Percentiles rank a stretch among this genome's conserved stretches.
Evolutionary conservation across 768 basidiomycete genomes (phyloP).

Genomic region (Hygrocybe punicea): DNA sequence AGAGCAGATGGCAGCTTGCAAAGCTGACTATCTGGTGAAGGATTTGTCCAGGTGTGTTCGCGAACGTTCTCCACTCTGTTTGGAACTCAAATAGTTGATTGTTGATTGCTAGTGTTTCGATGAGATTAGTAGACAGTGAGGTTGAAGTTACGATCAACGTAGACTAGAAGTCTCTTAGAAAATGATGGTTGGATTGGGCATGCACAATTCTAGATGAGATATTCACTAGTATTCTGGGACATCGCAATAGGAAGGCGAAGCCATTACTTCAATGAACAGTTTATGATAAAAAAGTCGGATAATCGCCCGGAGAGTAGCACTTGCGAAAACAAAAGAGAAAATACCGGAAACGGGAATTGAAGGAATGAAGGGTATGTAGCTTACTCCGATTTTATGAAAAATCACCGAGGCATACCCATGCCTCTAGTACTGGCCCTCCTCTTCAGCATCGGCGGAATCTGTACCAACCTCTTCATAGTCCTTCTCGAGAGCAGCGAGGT

Average conservation of each 20-base stretch:
- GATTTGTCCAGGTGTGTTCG: constrained; percentile 62
- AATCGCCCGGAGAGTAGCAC: not conserved
- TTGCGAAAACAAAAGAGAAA: not conserved
- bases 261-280: constrained; percentile 24
- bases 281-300: constrained; percentile 23
- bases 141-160: constrained; percentile 46
- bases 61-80: not conserved
- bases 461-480: constrained; percentile 83
- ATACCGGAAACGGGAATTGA: not conserved
- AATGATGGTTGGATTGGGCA: not conserved
- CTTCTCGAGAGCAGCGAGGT: constrained; percentile 99
- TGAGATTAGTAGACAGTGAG: constrained; percentile 36
- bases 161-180: constrained; percentile 4
- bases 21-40: constrained; percentile 66
- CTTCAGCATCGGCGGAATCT: constrained; percentile 50
- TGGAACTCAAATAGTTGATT: not conserved
- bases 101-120: constrained; percentile 26
- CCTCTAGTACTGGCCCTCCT: constrained; percentile 52
- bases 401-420: not conserved
- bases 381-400: not conserved
- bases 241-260: constrained; percentile 1
- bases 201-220: no score
- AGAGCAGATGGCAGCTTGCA: constrained; percentile 60
- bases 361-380: constrained; percentile 1
- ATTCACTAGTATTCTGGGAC: no score